Evolutionary conservation across 345 rosid genomes (phyloP), one percentile per base, ranked within the genome.

Genomic region (Syzygium oleosum): DNA sequence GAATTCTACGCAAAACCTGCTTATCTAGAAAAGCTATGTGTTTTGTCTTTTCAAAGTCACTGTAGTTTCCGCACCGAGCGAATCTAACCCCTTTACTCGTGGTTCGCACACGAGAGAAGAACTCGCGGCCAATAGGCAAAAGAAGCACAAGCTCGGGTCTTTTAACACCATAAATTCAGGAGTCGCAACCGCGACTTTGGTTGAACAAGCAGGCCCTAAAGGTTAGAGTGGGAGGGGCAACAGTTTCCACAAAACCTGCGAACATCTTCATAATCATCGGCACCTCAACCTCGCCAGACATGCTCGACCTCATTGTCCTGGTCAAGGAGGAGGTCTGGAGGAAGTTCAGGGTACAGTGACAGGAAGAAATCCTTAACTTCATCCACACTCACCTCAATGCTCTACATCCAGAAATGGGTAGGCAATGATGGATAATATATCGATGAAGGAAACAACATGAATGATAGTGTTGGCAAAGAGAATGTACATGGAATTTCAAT

Each of bases 151-250:
- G 93, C 29, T 90, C 90, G 8, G 92, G 23, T 34, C 89, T 52
- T 88, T 54, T 51, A 91, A 91, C 87, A 91, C 87, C 23, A 10
- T 55, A 16, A 38, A 61, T 46, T 43, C 78, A 19, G 91, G 86
- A 80, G 86, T 90, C 25, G 52, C 93, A 38, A 90, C 92, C 51
- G 88, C 87, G 16, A 88, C 87, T 88, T 85, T 88, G 85, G 89
- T 91, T 15, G 94, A 90, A 83, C 88, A 88, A 88, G 86, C 91
- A 25, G 90, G 92, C 31, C 59, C 84, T 80, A 89, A 91, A 86
- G 91, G 91, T 31, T 86, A 68, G 87, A 79, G 46, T 89, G 34
- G 92, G 91, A 84, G 94, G 91, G 78, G 89, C 93, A 51, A 90
- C 90, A 89, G 90, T 90, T 84, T 91, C 93, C 29, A 65, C 86